Evolutionary conservation across 306 rosid species (phyloP), one percentile per base, ranked within the genome.

Genomic region (Alnus glutinosa): DNA sequence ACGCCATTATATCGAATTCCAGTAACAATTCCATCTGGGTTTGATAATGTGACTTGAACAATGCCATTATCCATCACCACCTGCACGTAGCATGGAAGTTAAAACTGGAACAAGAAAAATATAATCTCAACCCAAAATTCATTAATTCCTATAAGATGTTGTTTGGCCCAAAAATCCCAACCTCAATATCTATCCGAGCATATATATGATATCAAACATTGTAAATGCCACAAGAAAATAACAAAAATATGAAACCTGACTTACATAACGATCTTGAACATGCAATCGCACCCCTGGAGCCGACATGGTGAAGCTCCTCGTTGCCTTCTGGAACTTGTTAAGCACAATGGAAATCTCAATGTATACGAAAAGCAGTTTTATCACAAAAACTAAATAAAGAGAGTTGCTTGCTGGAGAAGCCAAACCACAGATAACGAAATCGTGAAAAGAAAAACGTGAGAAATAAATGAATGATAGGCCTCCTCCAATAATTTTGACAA

Each of bases 31-130:
- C 98, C 99, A 69, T 69, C 98, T 0, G 99, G 98, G 47, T 89
- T 92, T 36, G 99, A 90, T 70, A 95, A 82, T 6, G 97, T 91
- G 7, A 95, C 94, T 82, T 95, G 97, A 75, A 88, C 68, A 77
- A 95, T 88, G 70, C 99, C 99, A 89, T 95, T 95, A 80, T 91
- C 99, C 91, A 95, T 87, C 85, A 90, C 90, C 80, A 93, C 98
- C 99, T 95, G 91, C 85, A 70, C 59, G 78, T 62, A n/a, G 70
- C 68, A 63, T 30, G n/a, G 49, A 75, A 76, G 81, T 74, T 67
- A 19, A 76, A 9, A 18, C 44, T 64, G 68, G 16, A 77, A 76
- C 66, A 73, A 47, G 6, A 76, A 2, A 50, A 19, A 68, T n/a
- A 72, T n/a, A 4, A 34, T 42, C 71, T 13, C 10, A 47, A 12